phyloP scores from a whole-genome alignment of 768 basidiomycete genomes.

The Termitomyces sp. region DNA sequence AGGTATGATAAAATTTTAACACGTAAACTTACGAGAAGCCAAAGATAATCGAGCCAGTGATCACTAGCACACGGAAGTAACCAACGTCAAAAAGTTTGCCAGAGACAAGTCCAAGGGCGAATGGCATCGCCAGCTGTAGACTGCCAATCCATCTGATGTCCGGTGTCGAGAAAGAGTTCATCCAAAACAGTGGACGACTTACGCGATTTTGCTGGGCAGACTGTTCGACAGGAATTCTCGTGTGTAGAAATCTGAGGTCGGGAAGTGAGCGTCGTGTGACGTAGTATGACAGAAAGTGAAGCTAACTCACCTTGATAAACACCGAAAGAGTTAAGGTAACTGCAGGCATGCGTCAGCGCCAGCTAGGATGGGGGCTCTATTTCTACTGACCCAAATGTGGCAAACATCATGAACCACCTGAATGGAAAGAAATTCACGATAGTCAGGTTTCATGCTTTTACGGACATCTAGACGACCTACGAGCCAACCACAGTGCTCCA shows the following conservation, averaged over 20 bases:
- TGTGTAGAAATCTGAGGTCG: constrained; percentile 9
- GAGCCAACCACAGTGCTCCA: constrained; percentile 12
- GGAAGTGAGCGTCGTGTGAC: neutral
- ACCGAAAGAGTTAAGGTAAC: constrained; percentile 14
- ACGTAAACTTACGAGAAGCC: constrained; percentile 12
- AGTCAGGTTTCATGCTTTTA: neutral
- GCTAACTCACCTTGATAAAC: constrained; percentile 14
- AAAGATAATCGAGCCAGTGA: constrained; percentile 14
- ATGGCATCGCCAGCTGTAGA: constrained; percentile 21
- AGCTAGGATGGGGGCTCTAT: neutral
- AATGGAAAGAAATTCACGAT: neutral
- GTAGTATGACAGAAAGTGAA: neutral
- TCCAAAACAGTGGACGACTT: neutral
- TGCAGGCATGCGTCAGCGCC: neutral
- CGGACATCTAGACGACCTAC: constrained; percentile 1
- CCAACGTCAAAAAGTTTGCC: constrained; percentile 20
- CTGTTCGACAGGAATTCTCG: constrained; percentile 2
- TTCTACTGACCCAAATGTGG: constrained; percentile 9
- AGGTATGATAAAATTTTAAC: neutral
- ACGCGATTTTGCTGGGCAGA: constrained; percentile 12
- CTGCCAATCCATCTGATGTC: constrained; percentile 20
- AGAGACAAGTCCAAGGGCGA: constrained; percentile 14
- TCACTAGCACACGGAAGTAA: constrained; percentile 12
- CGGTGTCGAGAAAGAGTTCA: neutral
- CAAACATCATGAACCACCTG: constrained; percentile 15